Conservation (phyloP, 768 basidiomycete genomes). For the Amanita rimosa region DNA sequence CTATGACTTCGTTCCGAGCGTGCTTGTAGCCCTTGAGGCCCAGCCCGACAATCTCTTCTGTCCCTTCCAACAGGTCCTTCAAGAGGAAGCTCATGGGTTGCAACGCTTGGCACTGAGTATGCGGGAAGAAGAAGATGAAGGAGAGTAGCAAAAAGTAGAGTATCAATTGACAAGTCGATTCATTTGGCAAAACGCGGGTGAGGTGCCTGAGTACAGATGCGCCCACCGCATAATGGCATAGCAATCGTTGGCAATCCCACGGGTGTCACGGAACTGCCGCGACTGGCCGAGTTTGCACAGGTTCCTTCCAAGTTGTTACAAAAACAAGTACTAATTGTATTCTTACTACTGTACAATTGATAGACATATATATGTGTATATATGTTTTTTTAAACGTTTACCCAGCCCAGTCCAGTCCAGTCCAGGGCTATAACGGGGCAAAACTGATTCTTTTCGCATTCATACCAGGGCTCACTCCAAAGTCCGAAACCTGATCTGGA, state of each 20-base stretch:
- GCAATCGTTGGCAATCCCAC: background rate
- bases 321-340: no score
- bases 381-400: no score
- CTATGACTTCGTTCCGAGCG: slow-evolving; percentile 23
- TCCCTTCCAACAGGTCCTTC: background rate
- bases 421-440: no score
- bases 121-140: no score
- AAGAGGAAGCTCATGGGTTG: background rate
- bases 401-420: no score
- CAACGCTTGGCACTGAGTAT: no score
- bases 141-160: no score
- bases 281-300: background rate
- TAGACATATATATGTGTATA: no score
- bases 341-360: no score
- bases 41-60: background rate
- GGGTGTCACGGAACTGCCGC: background rate
- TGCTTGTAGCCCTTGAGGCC: background rate
- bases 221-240: background rate
- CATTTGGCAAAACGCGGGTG: background rate
- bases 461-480: background rate
- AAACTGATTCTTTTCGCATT: background rate
- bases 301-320: no score
- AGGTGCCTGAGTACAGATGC: background rate
- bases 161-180: no score
- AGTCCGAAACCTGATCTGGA: background rate